A percentile compares a stretch with the other conserved stretches of the same genome.
Conservation (phyloP, 768 basidiomycete genomes). For the Hericium erinaceus region DNA sequence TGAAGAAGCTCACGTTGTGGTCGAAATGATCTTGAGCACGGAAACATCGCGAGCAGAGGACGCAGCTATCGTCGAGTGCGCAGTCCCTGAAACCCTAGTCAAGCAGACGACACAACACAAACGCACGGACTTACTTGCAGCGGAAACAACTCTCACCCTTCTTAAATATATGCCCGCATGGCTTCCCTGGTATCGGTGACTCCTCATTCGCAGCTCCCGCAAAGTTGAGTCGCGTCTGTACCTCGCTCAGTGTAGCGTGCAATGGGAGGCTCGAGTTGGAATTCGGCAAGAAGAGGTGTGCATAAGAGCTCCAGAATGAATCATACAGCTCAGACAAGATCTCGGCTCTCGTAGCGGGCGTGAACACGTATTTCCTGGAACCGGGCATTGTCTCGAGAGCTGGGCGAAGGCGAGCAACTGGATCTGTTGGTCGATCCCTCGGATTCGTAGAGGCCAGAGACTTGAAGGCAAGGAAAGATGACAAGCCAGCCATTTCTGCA, state of each 20-base stretch:
- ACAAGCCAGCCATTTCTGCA: slow-evolving; percentile 31
- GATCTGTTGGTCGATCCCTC: slow-evolving; percentile 48
- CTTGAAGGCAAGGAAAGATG: slow-evolving; percentile 39
- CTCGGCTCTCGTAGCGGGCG: slow-evolving; percentile 64
- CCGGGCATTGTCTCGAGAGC: slow-evolving; percentile 75
- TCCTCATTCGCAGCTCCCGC: slow-evolving; percentile 53
- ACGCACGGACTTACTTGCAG: slow-evolving; percentile 64
- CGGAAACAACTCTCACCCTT: slow-evolving; percentile 90
- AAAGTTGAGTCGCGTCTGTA: slow-evolving; percentile 51
- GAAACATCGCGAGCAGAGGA: slow-evolving; percentile 86
- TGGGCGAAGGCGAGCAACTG: slow-evolving; percentile 65
- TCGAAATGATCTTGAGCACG: slow-evolving; percentile 76
- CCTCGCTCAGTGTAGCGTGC: slow-evolving; percentile 58
- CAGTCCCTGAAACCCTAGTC: slow-evolving; percentile 57
- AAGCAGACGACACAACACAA: neutral
- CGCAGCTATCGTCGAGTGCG: slow-evolving; percentile 80
- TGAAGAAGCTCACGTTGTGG: slow-evolving; percentile 91
- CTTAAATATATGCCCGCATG: slow-evolving; percentile 80
- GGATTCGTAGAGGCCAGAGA: slow-evolving; percentile 45
- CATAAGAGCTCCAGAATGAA: slow-evolving; percentile 73
- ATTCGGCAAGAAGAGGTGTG: slow-evolving; percentile 62
- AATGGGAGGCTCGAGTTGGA: slow-evolving; percentile 54
- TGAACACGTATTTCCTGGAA: slow-evolving; percentile 69
- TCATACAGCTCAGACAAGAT: slow-evolving; percentile 76
- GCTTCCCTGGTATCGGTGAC: slow-evolving; percentile 53